Evolutionary conservation across 345 rosid species (phyloP), one percentile per base, ranked within the genome.

Genomic region (Pistacia integerrima): DNA sequence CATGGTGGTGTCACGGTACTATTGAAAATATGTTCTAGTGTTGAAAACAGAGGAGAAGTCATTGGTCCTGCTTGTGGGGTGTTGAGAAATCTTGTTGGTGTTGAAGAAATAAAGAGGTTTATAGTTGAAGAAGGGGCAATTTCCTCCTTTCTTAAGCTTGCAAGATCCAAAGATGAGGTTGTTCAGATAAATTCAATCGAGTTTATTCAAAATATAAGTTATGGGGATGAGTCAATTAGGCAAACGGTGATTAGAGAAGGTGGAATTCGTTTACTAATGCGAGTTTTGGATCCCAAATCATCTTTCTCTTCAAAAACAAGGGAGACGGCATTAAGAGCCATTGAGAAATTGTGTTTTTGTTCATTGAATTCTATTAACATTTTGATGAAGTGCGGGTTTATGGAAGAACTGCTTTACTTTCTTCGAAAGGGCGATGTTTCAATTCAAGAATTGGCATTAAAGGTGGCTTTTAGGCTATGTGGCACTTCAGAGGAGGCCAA

Each of bases 1-100:
- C 95, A 96, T 36, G 99, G 93, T n/a, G 98, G 99, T 17, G 99
- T 96, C 52, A 85, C 97, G 0, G 91, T 92, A 9, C 74, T 96
- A 75, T 66, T 96, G 78, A 92, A 85, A 83, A 83, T 93, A 2
- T 92, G 97, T 80, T 78, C 91, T 68, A 58, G 51, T 65, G 69
- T 30, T 22, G 84, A 84, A 67, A 79, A 69, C 3, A 75, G 81
- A 1, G 84, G 84, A 6, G 94, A 89, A 72, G 69, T 93, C 73
- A 79, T 92, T 7, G 85, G 75, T 67, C 74, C 82, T 65, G 85
- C 92, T 76, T 90, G 94, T 82, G 93, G 89, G 65, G 94, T 92
- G 61, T 77, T 96, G 85, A 88, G 87, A 64, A 96, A 96, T 72
- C 94, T 96, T 13, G 84, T 84, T 20, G 89, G 88, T 22, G 94